Conservation (phyloP, 176 grass and related monocot species). For the Triticum turgidum region DNA sequence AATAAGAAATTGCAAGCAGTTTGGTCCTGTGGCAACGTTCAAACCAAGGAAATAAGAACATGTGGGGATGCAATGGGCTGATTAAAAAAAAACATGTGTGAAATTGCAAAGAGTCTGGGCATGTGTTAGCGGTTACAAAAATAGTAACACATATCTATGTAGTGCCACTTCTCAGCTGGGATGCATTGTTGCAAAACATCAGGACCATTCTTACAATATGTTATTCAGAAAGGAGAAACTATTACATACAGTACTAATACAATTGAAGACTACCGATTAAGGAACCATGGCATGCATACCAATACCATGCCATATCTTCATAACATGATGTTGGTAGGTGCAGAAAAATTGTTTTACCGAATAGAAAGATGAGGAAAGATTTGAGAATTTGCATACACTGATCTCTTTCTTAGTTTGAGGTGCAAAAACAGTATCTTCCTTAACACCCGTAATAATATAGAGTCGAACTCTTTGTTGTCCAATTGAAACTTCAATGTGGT, state of each 20-base stretch:
- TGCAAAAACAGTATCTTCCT: conserved; percentile 77
- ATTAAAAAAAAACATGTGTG: neutral
- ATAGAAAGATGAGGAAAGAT: conserved; percentile 7
- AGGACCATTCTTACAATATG: neutral
- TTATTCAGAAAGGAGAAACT: conserved; percentile 11
- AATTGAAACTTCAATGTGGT: conserved; percentile 85
- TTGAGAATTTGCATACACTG: conserved; percentile 60
- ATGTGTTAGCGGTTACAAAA: neutral
- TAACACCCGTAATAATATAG: conserved; percentile 84
- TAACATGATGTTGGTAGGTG: neutral
- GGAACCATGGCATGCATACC: neutral
- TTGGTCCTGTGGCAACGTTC: neutral
- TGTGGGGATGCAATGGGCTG: neutral
- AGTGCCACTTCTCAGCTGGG: neutral
- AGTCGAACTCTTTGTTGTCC: conserved; percentile 86
- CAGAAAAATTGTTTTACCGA: neutral
- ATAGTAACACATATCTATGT: neutral
- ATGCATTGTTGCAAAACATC: neutral
- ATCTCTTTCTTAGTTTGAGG: conserved; percentile 99
- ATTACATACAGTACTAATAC: neutral
- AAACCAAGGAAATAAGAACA: conserved; percentile 2
- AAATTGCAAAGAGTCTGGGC: neutral
- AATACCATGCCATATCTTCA: neutral
- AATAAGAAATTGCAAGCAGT: neutral
- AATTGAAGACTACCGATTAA: neutral